phyloP scores from a whole-genome alignment of 1,284 basidiomycete species.

The Trichosporon sp. region DNA sequence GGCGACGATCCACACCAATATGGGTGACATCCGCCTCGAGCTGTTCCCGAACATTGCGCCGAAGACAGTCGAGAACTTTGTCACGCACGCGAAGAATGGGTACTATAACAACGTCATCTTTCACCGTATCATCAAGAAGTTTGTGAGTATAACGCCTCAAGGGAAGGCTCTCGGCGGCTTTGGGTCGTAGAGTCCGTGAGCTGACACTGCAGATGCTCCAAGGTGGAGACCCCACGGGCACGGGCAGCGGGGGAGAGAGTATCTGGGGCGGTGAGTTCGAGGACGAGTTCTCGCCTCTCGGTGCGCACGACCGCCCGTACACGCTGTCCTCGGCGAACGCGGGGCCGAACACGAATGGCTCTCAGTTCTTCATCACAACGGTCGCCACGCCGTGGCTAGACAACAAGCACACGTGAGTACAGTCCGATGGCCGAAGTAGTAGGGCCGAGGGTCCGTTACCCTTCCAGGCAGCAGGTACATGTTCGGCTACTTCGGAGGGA shows the following conservation, averaged over 20 bases:
- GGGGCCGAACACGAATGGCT: slow-evolving; percentile 81
- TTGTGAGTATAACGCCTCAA: slow-evolving; percentile 60
- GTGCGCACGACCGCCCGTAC: slow-evolving; percentile 93
- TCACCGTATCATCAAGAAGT: slow-evolving; percentile 97
- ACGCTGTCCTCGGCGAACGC: slow-evolving; percentile 98
- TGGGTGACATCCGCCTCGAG: slow-evolving; percentile 89
- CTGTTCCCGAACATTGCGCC: slow-evolving; percentile 90
- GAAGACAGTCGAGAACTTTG: slow-evolving; percentile 96
- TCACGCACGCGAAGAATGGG: slow-evolving; percentile 82
- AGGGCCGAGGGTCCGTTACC: neutral
- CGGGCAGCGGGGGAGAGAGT: slow-evolving; percentile 89
- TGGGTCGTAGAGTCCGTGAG: neutral
- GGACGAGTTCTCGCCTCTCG: slow-evolving; percentile 87
- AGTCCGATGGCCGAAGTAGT: neutral
- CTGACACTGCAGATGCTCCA: slow-evolving; percentile 75
- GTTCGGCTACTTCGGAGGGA: no score
- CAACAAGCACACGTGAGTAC: slow-evolving; percentile 61
- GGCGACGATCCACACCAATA: slow-evolving; percentile 84
- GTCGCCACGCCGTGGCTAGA: slow-evolving; percentile 90
- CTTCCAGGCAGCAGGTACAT: no score
- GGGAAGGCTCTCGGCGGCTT: no score
- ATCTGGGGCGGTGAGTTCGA: slow-evolving; percentile 96
- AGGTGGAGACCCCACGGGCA: slow-evolving; percentile 79
- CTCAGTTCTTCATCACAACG: slow-evolving; percentile 97
- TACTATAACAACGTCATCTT: slow-evolving; percentile 95